Conservation (phyloP, 495 filamentous ascomycete genomes). For the Sabuloglossum arenarium region DNA sequence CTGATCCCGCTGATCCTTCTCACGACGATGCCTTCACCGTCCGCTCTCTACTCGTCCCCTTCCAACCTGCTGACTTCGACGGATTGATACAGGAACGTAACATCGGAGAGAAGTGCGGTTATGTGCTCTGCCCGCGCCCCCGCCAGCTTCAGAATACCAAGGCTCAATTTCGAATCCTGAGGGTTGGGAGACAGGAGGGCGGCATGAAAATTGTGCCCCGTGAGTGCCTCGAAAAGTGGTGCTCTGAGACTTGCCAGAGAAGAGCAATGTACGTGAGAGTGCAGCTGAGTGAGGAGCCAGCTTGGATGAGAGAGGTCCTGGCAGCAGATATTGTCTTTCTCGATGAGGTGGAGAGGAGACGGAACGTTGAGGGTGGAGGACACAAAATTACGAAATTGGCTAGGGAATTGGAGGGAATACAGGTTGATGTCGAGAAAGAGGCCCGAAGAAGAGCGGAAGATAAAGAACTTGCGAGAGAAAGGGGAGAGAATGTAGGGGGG, state of each 20-base stretch:
- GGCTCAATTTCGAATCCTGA: conserved; percentile 28
- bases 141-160: conserved; percentile 24
- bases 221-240: conserved; percentile 69
- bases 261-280: conserved; percentile 67
- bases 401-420: conserved; percentile 3
- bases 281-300: conserved; percentile 59
- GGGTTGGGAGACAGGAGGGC: conserved; percentile 27
- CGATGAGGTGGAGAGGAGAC: conserved; percentile 2
- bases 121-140: conserved; percentile 46
- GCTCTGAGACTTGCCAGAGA: conserved; percentile 54
- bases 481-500: conserved; percentile 9
- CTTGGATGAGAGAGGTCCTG: conserved; percentile 18
- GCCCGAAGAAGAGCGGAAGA: conserved; percentile 12
- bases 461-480: conserved; percentile 21
- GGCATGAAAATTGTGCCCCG: conserved; percentile 38
- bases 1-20: conserved; percentile 37
- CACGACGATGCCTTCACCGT: conserved; percentile 32
- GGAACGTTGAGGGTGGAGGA: not conserved
- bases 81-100: conserved; percentile 72
- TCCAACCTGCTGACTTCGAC: conserved; percentile 74
- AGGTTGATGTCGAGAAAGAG: not conserved
- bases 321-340: not conserved
- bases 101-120: conserved; percentile 58
- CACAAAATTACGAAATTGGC: conserved; percentile 1
- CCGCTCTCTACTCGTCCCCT: conserved; percentile 37